Evolutionary conservation across 2,329 filamentous ascomycete species (phyloP).

Genomic region (Didymella keratinophila): DNA sequence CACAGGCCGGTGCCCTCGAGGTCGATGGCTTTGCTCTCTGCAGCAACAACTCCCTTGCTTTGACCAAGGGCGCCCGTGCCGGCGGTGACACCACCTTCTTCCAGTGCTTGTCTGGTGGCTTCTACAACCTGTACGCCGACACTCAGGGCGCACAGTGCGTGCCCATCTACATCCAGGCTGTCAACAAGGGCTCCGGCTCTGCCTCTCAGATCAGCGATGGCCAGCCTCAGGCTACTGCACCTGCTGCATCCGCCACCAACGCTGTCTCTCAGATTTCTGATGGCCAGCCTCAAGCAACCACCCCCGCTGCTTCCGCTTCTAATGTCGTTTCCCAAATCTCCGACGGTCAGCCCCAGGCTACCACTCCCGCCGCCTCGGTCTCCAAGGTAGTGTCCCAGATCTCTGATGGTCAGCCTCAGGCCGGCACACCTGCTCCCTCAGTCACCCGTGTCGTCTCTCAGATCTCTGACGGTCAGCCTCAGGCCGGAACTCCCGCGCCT

Average conservation of each 20-base stretch:
- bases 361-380: slow-evolving; percentile 17
- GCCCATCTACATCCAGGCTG: slow-evolving; percentile 43
- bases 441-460: slow-evolving; percentile 29
- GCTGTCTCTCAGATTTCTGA: slow-evolving; percentile 40
- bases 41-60: slow-evolving; percentile 70
- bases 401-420: slow-evolving; percentile 40
- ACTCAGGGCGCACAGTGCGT: slow-evolving; percentile 73
- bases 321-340: slow-evolving; percentile 26
- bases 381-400: slow-evolving; percentile 35
- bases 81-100: slow-evolving; percentile 70
- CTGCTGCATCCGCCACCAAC: slow-evolving; percentile 15
- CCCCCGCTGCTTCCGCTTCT: slow-evolving; percentile 16
- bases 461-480: slow-evolving; percentile 38
- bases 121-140: slow-evolving; percentile 84
- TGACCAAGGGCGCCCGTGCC: slow-evolving; percentile 56
- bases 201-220: slow-evolving; percentile 36
- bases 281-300: slow-evolving; percentile 32
- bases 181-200: slow-evolving; percentile 21
- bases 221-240: slow-evolving; percentile 32
- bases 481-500: slow-evolving; percentile 26
- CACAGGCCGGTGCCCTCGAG: slow-evolving; percentile 73
- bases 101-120: slow-evolving; percentile 75
- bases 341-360: slow-evolving; percentile 36
- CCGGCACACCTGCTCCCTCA: slow-evolving; percentile 17
- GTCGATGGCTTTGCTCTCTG: slow-evolving; percentile 78